Percentiles rank a stretch among this genome's conserved stretches.
Conservation (phyloP, 306 rosid species). For the Dryas alaskensis region DNA sequence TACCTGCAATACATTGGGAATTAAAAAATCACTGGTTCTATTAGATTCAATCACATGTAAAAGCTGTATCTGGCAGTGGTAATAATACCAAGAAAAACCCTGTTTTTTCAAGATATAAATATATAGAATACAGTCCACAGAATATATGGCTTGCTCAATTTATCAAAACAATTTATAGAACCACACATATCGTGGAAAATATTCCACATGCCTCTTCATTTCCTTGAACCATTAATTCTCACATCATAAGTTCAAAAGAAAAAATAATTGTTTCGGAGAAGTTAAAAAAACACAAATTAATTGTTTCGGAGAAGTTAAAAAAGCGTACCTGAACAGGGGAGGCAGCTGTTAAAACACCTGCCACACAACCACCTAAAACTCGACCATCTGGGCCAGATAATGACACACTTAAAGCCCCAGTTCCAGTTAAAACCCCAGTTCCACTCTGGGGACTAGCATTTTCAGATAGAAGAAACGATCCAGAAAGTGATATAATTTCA, state of each 20-base stretch:
- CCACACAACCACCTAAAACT: slow-evolving; percentile 70
- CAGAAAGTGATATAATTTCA: slow-evolving; percentile 68
- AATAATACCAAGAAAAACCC: too few relatives aligned
- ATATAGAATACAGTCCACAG: too few relatives aligned
- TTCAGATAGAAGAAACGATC: slow-evolving; percentile 54
- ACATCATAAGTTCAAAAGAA: neutral
- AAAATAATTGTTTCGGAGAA: neutral
- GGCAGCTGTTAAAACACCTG: slow-evolving; percentile 67
- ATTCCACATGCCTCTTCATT: neutral
- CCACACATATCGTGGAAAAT: too few relatives aligned
- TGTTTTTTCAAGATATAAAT: slow-evolving; percentile 11
- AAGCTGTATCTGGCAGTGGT: too few relatives aligned
- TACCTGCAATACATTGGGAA: slow-evolving; percentile 39
- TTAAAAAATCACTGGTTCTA: neutral
- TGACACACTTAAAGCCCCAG: slow-evolving; percentile 61
- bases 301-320: neutral
- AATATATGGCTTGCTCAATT: slow-evolving; percentile 30
- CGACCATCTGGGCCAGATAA: slow-evolving; percentile 74
- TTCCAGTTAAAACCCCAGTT: slow-evolving; percentile 16
- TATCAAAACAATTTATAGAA: neutral
- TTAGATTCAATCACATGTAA: neutral
- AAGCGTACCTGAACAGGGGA: slow-evolving; percentile 71
- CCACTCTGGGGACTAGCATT: slow-evolving; percentile 42
- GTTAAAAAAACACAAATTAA: neutral
- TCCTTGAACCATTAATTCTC: neutral